Evolutionary conservation across 371 early-diverging fungal species (phyloP).

Genomic region (Funneliformis caledonium): DNA sequence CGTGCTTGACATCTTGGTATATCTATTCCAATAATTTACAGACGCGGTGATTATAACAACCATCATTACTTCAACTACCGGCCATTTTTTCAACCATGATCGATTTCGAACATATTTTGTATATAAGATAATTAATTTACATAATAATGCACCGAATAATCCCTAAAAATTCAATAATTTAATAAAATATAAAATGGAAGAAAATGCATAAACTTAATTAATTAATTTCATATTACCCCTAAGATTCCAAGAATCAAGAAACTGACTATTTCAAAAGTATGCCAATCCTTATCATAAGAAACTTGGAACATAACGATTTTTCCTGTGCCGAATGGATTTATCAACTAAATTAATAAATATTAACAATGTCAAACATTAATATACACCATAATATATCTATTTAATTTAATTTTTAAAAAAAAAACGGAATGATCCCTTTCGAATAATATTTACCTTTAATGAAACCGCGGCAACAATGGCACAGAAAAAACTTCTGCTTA

Average conservation of each 20-base stretch:
- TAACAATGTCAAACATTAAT: neutral
- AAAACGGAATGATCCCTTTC: neutral
- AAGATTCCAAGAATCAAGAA: conserved; percentile 87
- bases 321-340: conserved; percentile 82
- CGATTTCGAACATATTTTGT: conserved; percentile 71
- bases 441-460: conserved; percentile 54
- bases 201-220: neutral
- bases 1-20: conserved; percentile 54
- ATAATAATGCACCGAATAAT: conserved; percentile 85
- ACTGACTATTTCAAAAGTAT: conserved; percentile 77
- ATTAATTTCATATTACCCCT: conserved; percentile 65
- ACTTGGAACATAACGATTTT: conserved; percentile 86
- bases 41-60: conserved; percentile 76
- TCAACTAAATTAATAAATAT: conserved; percentile 44
- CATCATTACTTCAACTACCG: conserved; percentile 74
- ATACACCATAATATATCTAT: too few relatives aligned
- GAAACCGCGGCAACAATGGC: conserved; percentile 79
- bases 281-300: conserved; percentile 72
- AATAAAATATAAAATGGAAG: neutral
- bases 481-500: conserved; percentile 83
- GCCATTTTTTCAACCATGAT: conserved; percentile 62
- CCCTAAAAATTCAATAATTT: conserved; percentile 59
- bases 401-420: too few relatives aligned
- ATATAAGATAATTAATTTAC: conserved; percentile 75
- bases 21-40: conserved; percentile 78